Evolutionary conservation across 1,284 basidiomycete genomes (phyloP), one percentile per base, ranked within the genome.

Genomic region (Fomitopsis betulina): DNA sequence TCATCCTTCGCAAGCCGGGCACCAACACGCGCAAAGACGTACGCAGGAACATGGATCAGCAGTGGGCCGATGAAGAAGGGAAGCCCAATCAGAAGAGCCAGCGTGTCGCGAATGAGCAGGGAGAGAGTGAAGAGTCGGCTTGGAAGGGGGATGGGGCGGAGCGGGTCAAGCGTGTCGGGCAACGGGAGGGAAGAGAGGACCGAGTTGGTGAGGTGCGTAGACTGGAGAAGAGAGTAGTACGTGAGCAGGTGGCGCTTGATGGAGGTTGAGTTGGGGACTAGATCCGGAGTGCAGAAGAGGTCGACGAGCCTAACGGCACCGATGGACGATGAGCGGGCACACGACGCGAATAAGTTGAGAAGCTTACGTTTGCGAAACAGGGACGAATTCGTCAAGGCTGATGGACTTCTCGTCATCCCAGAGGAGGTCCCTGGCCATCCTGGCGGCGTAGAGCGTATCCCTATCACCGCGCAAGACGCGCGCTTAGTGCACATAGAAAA

Each of bases 21-120:
- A 50, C 91, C 93, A 51, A 89, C 68, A 32, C 86, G 78, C 13
- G 85, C 88, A 76, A 95, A 86, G 58, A 87, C 72, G 72, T 97
- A 97, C 49, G 91, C 84, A 0, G 95, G 94, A 27, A 86, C 67
- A 70, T 97, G 91, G 52, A 94, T 78, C 54, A 94, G 67, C 43
- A 96, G 79, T 1, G 95, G 94, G 52, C 95, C 73, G 57, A 92
- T 68, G 77, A 96, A 96, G 76, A 96, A 91, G 3, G 94, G 95
- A 15, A 96, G 81, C 17, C 85, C 85, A 50, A 89, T 69, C 19
- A 91, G 53, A 79, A 84, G 13, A 19, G 85, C 76, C 33, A 94
- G 69, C 8, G 91, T 86, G 69, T 95, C 92, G 40, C 87, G 84
- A 63, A 94, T 68, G 58, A 97, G 83, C 56, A 91, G 75, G 45